Percentiles rank a stretch among this genome's conserved stretches.
Evolutionary conservation across 768 basidiomycete species (phyloP).

Genomic region (Boletus rubescentipes): DNA sequence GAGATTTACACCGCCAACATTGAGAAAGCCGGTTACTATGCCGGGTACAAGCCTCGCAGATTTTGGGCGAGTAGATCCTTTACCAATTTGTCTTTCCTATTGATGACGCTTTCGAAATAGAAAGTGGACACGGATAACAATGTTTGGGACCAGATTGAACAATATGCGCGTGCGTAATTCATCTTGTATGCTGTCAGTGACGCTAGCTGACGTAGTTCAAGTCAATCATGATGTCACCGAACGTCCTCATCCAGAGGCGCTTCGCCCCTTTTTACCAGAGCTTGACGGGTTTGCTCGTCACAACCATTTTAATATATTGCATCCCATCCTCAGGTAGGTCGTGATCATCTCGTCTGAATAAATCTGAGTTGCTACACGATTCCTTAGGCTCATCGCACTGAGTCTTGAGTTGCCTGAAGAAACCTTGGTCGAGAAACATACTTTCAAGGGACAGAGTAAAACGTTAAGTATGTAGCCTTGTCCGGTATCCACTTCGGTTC

Average conservation of each 20-base stretch:
- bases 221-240: conserved; percentile 48
- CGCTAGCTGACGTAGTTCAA: conserved; percentile 16
- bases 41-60: conserved; percentile 49
- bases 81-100: background rate
- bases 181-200: background rate
- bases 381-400: conserved; percentile 41
- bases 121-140: conserved; percentile 50
- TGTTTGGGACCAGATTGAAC: conserved; percentile 63
- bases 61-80: conserved; percentile 41
- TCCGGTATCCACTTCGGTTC: background rate
- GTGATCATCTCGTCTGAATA: too few species aligned
- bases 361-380: too few species aligned
- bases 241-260: conserved; percentile 44
- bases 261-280: conserved; percentile 52
- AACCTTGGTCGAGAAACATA: conserved; percentile 47
- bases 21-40: conserved; percentile 44
- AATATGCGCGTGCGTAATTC: conserved; percentile 50
- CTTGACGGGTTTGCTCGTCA: conserved; percentile 49
- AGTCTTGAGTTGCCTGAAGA: conserved; percentile 57
- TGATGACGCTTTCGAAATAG: conserved; percentile 30
- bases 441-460: conserved; percentile 38
- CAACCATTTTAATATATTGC: conserved; percentile 51
- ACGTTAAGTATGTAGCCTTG: conserved; percentile 34
- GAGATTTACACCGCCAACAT: conserved; percentile 36
- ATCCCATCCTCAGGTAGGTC: conserved; percentile 37